Evolutionary conservation across 257 asterid genomes (phyloP), one percentile per base, ranked within the genome.

Genomic region (Prunella vulgaris): DNA sequence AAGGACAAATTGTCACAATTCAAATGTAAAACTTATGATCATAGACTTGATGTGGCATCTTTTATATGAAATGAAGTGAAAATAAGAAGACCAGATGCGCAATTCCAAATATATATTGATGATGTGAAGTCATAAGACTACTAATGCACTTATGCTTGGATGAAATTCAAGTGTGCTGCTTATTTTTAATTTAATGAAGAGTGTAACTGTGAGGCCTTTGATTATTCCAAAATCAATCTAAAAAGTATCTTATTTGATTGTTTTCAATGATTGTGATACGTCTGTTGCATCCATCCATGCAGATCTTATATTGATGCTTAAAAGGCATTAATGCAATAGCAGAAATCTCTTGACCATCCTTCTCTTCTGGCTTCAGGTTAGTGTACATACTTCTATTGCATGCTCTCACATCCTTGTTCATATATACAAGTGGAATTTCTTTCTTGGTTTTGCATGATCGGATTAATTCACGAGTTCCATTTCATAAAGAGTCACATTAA

Each of bases 341-440:
- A 37, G 72, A 59, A 73, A 69, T 66, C 27, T 70, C 70, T 69
- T 85, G 81, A 73, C 57, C 63, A 49, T 82, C 67, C 49, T 78
- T 42, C 51, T 42, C 51, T 42, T 42, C 58, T 57, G 44, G 28
- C 58, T 69, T 57, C 32, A 57, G 66, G 74, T 69, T 68, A 33
- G 73, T 54, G 42, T 14, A 58, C 25, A 12, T 28, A 28, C 27
- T 56, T 56, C 24, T 33, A 42, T 32, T 52, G 35, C 53, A 32
- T 52, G 48, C 28, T 49, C 14, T 49, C 42, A 24, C 33, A 56
- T 56, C 64, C 12, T 27, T 27, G 22, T 28, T 66, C 14, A 10
- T 32, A 44, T 7, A 64, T 40, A 24, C 40, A 56, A 15, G 18
- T 56, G 2, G 15, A 21, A 53, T 17, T 18, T 52, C 15, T 53